phyloP scores from a whole-genome alignment of 176 grass and related monocot species.

The Oryza coarctata region DNA sequence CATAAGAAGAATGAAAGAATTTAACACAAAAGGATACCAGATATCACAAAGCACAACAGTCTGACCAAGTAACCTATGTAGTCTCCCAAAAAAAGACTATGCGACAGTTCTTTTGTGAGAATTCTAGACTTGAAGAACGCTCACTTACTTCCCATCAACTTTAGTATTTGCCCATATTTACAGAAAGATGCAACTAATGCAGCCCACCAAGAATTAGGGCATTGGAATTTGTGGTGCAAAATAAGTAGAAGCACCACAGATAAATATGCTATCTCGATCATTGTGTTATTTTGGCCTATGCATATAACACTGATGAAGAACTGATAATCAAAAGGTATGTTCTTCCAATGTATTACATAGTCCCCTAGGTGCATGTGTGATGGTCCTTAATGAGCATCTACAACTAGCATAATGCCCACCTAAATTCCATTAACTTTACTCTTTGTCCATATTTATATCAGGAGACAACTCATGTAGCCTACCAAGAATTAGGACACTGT shows the following conservation, averaged over 20 bases:
- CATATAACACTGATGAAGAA: background rate
- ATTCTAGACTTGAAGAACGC: constrained; percentile 9
- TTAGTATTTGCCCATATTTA: constrained; percentile 26
- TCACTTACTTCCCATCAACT: constrained; percentile 12
- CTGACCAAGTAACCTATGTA: background rate
- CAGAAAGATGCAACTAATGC: constrained; percentile 28
- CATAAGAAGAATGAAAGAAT: background rate
- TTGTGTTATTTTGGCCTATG: background rate
- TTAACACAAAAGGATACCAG: background rate
- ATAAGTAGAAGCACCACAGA: background rate
- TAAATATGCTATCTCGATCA: background rate
- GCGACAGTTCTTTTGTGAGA: background rate
- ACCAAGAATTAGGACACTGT: constrained; percentile 47
- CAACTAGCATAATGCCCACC: constrained; percentile 9
- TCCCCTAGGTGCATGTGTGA: background rate
- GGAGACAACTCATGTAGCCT: constrained; percentile 20
- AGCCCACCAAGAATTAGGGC: constrained; percentile 30
- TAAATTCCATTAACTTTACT: constrained; percentile 36
- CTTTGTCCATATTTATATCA: constrained; percentile 45
- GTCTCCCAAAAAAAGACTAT: background rate
- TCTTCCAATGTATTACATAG: background rate
- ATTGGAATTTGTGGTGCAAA: background rate
- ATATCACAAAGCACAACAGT: background rate
- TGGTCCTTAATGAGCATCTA: constrained; percentile 37
- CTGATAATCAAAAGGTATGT: background rate